These are phyloP conservation scores for Phytophthora capsici DNA, from an alignment of 352 stramenopile species.

Conservation along the genomic window DNA sequence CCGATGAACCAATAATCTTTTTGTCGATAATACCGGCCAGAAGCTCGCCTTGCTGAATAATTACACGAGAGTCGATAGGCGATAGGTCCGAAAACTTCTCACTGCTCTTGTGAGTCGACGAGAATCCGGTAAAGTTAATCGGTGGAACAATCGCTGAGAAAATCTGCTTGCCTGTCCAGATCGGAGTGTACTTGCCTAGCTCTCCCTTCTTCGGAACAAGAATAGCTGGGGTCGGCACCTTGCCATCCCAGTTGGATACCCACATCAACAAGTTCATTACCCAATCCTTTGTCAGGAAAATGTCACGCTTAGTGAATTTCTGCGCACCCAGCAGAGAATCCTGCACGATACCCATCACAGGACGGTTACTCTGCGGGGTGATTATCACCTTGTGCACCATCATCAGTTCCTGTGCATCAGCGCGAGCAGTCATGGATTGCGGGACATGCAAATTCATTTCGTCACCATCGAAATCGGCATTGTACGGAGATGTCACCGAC, in stretches of 20 bases:
- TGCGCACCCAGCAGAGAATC: conserved; percentile 97
- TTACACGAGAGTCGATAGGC: conserved; percentile 96
- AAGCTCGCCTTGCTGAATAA: conserved; percentile 97
- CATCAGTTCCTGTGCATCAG: conserved; percentile 98
- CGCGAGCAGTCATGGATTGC: conserved; percentile 97
- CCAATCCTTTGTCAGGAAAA: conserved; percentile 98
- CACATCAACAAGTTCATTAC: conserved; percentile 99
- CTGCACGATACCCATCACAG: conserved; percentile 99
- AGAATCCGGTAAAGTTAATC: conserved; percentile 96
- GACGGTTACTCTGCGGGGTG: conserved; percentile 97
- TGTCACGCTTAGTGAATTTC: conserved; percentile 98
- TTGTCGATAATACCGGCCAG: conserved; percentile 99
- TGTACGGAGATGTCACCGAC: conserved; percentile 98
- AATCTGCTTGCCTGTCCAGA: conserved; percentile 99
- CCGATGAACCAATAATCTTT: conserved; percentile 98
- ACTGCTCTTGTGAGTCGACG: conserved; percentile 95
- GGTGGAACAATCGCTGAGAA: conserved; percentile 96
- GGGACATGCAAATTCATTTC: conserved; percentile 99
- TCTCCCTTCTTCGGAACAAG: conserved; percentile 94
- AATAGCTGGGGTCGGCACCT: conserved; percentile 96
- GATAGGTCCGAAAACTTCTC: conserved; percentile 92
- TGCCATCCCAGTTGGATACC: conserved; percentile 97
- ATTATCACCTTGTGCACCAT: conserved; percentile 99
- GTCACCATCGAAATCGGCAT: conserved; percentile 99
- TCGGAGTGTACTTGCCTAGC: conserved; percentile 86